Evolutionary conservation across 2,329 filamentous ascomycete species (phyloP), one percentile per base, ranked within the genome.

Genomic region (Cladosporium sp.): DNA sequence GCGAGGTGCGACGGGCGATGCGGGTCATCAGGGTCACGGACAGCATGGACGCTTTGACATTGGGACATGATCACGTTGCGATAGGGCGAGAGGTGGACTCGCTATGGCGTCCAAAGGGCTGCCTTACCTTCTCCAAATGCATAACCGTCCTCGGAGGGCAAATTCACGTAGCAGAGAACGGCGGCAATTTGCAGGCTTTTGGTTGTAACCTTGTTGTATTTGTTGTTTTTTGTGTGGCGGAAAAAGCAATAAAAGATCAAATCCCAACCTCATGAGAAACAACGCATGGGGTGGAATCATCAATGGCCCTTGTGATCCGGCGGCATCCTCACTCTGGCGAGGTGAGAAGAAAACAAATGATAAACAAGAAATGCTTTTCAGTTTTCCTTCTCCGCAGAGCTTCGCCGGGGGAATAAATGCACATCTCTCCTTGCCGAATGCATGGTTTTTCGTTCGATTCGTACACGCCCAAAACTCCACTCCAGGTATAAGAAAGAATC

Each of bases 391-490:
- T 35, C n/a, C 34, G 34, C 16, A 49, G 46, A 49, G 31, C 46
- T 49, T 49, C 46, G 46, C 38, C 38, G 38, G 28, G 22, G 46
- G 37, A 34, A 18, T 16, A 34, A 43, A 49, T 49, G 46, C 46
- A 49, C 46, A 49, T 49, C 46, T 49, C 46, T 49, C 46, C 46
- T 49, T 49, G 46, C 46, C 46, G 46, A 49, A 43, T 49, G 46
- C 46, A 31, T 49, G 42, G 40, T 49, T 49, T 28, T 37, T 49
- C 46, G 46, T 49, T 42, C 46, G 46, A 49, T 49, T 49, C 46
- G 46, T 49, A 49, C 46, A 49, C 46, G 34, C 34, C 34, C 37
- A 37, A 49, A 49, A 49, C 46, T 49, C 46, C 46, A 49, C 46
- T 49, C 46, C 46, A 49, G 46, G 22, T 28, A 28, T 35, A 49